Base-by-base conservation (phyloP, 129 eudicot genomes). In the Centella asiatica region DNA sequence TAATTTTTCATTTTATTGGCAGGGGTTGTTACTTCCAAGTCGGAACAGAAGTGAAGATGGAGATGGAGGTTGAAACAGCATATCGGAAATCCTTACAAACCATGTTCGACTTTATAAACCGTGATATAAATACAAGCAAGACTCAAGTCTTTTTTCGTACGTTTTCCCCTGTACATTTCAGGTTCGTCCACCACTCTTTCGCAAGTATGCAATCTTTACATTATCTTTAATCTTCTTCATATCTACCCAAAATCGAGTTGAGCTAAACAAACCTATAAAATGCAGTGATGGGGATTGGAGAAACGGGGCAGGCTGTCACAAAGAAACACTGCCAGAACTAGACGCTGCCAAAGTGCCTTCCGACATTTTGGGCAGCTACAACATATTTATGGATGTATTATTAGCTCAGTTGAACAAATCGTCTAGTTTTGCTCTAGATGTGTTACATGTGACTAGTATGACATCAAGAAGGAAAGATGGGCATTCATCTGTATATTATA, bases 11-110 rank as follows among this genome's bases (percentile, higher is more conserved):
- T 53, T 8, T 29, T 8, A 40, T 18, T 60, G 66, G 11, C 82
- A 90, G 97, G 65, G 94, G 94, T 29, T 90, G 97, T 59, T 90
- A 86, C 77, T 90, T 90, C 66, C 97, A 90, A 87, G 86, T 76
- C 71, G 90, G 95, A 62, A 55, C 76, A 33, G 55, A 90, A 52
- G 80, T 84, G 64, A 83, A 90, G 66, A 75, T 79, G 87, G 72
- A 81, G 53, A 83, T 86, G 93, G 51, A 70, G 42, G 85, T 81
- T 3, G 95, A 86, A 24, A 51, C 65, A 32, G 97, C 98, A 37
- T 90, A 87, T 64, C 26, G 36, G 51, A 87, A 74, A 68, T 81
- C 98, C 11, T 44, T 90, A 61, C 67, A 70, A 56, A 90, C 95
- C 1, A 79, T 90, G 19, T 1, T 82, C 6, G 71, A 70, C 51